Percentiles rank a stretch among this genome's conserved stretches.
Evolutionary conservation across 2,329 filamentous ascomycete genomes (phyloP).

Genomic region (Arthroderma sp.): DNA sequence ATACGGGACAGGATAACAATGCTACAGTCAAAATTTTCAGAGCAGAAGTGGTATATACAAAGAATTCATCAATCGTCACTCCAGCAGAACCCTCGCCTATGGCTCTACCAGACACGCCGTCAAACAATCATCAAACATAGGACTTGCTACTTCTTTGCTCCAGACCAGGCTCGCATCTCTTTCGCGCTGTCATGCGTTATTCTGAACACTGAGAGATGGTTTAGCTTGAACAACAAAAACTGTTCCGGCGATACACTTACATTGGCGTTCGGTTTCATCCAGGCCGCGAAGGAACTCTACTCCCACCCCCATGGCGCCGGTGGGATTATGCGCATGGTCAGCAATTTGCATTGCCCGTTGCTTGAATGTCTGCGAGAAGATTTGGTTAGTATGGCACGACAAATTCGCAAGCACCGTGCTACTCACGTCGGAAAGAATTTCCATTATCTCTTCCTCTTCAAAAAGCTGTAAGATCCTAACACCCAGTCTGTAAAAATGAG

Average conservation of each 20-base stretch:
- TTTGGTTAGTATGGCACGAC: neutral
- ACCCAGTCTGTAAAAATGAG: conserved; percentile 78
- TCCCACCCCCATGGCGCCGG: conserved; percentile 51
- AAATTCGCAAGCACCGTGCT: neutral
- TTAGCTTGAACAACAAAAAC: conserved; percentile 5
- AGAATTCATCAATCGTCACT: no score
- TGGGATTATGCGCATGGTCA: conserved; percentile 76
- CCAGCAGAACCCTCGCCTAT: neutral
- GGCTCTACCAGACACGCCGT: neutral
- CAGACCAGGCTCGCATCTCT: conserved; percentile 56
- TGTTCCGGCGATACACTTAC: conserved; percentile 26
- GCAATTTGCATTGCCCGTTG: conserved; percentile 68
- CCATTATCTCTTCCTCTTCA: conserved; percentile 69
- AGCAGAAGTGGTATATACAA: no score
- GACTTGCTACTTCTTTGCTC: conserved; percentile 37
- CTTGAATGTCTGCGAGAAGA: conserved; percentile 55
- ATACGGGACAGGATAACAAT: no score
- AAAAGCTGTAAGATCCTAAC: conserved; percentile 80
- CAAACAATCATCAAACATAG: neutral
- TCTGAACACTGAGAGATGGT: conserved; percentile 45
- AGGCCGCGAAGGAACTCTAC: conserved; percentile 77
- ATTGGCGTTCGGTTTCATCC: conserved; percentile 73
- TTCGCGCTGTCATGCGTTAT: conserved; percentile 62
- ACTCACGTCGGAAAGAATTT: conserved; percentile 48
- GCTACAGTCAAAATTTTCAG: no score